Evolutionary conservation across 1,284 basidiomycete genomes (phyloP), one percentile per base, ranked within the genome.

Genomic region (Anthracocystis setariae): DNA sequence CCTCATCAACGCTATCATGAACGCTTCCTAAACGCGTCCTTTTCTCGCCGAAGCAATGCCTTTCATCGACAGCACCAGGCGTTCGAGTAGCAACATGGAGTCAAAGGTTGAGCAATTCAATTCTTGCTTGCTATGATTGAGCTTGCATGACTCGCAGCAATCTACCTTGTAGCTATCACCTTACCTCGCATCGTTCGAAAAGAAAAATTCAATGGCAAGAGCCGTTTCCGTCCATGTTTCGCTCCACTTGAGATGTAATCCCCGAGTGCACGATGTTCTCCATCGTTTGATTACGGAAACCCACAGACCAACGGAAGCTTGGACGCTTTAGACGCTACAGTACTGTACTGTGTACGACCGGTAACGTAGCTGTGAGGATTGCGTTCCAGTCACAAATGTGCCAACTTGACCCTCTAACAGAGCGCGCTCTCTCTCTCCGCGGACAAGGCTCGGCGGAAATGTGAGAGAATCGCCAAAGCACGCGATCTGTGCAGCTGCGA

Each of bases 1-100:
- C 62, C 69, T 79, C 42, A 79, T 80, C 72, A 80, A 81, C 62
- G 79, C 79, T 44, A 81, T 81, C 78, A 80, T 81, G 78, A 78
- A 72, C 69, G 74, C 76, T 48, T 68, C 62, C 72, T 78, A 76
- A 62, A 50, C 27, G 43, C n/a, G 2, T 37, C 32, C n/a, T 4
- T 23, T 15, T 43, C 25, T n/a, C n/a, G 12, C 17, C 35, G n/a
- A 37, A 37, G 8, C 5, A 37, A 5, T 37, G 18, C 8, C n/a
- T 20, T n/a, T 21, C 8, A 20, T 21, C 39, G 10, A n/a, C 13
- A 20, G 39, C 18, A 15, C 17, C 35, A 5, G 12, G 12, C 35
- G n/a, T 17, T 13, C 35, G 35, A n/a, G 35, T n/a, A 37, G n/a
- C 8, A 37, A n/a, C 5, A 37, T 7, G 8, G 8, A 9, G 35